Base-by-base conservation (phyloP, 1,139 yeast genomes). In the Kodamaea fungicola region DNA sequence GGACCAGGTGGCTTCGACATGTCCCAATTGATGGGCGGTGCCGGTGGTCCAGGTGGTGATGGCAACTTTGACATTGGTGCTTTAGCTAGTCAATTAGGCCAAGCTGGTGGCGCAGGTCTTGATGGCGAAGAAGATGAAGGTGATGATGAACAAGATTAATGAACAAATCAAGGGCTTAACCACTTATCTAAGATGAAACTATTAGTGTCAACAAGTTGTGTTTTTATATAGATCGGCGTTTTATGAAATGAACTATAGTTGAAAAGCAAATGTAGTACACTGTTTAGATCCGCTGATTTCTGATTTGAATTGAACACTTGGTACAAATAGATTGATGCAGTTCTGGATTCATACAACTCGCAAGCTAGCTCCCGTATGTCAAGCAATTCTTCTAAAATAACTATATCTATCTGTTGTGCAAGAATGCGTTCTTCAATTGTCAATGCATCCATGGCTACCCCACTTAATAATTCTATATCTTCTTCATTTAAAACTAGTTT, bases 41-140 rank as follows among this genome's bases (percentile, higher is more conserved):
- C 56, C 35, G 67, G 59, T 29, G 60, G 61, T 19, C 60, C 46
- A 3, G 59, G 47, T 25, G 62, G 61, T 12, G 62, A 43, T 9
- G 54, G 51, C 13, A 46, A 54, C 38, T 53, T 54, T 24, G 59
- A 55, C 37, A 60, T 65, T 44, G 61, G 64, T 41, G 48, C 61
- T 31, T 65, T 68, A 47, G 73, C 74, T 30, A 61, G 69, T 45
- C 73, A 67, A 59, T 65, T 68, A 52, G 74, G 74, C 32, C 66
- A 62, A 49, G 71, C 69, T 32, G 71, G 70, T 42, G 35, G 31
- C 8, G 57, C 50, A 30, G 51, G 44, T 12, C 46, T 32, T 12
- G 73, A 59, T 12, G 63, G 50, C 6, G 66, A 54, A 10, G 71
- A 57, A 7, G 60, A 51, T 34, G 63, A 59, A 36, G 57, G 43